These are phyloP conservation scores for Hippophae tibetana DNA, from an alignment of 306 rosid genomes.

Conservation along the genomic window DNA sequence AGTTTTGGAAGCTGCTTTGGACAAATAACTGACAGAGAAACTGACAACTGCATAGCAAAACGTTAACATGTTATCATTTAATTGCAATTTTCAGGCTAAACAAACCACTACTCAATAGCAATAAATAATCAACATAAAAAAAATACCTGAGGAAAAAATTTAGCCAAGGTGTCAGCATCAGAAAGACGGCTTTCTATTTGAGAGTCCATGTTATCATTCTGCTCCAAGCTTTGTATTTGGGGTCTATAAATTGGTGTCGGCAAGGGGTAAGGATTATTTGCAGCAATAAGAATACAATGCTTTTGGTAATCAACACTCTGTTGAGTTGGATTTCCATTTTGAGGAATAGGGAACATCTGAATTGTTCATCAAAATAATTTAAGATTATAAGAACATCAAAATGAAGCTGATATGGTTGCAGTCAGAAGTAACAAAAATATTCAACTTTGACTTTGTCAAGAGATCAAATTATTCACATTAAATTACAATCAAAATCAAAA, in stretches of 20 bases:
- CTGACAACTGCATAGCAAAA: conserved; percentile 55
- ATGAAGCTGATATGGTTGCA: not conserved
- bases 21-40: conserved; percentile 85
- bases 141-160: conserved; percentile 71
- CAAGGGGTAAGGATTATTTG: conserved; percentile 85
- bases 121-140: conserved; percentile 3
- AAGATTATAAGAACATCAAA: not conserved
- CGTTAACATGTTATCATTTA: conserved; percentile 9
- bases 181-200: conserved; percentile 57
- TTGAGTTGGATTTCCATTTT: conserved; percentile 66
- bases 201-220: conserved; percentile 58
- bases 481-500: no score
- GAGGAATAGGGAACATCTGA: conserved; percentile 71
- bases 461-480: not conserved
- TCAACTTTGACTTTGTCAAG: not conserved
- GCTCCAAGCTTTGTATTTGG: conserved; percentile 58
- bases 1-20: conserved; percentile 86
- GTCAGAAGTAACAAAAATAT: conserved; percentile 1
- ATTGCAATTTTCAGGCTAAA: conserved; percentile 2
- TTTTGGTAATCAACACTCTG: conserved; percentile 67
- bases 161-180: conserved; percentile 89
- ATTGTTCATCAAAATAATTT: conserved; percentile 1
- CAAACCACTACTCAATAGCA: conserved; percentile 3
- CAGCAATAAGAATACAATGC: conserved; percentile 87
- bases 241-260: conserved; percentile 88